phyloP scores from a whole-genome alignment of 1,139 yeast species.

The Kluyveromyces sp. region DNA sequence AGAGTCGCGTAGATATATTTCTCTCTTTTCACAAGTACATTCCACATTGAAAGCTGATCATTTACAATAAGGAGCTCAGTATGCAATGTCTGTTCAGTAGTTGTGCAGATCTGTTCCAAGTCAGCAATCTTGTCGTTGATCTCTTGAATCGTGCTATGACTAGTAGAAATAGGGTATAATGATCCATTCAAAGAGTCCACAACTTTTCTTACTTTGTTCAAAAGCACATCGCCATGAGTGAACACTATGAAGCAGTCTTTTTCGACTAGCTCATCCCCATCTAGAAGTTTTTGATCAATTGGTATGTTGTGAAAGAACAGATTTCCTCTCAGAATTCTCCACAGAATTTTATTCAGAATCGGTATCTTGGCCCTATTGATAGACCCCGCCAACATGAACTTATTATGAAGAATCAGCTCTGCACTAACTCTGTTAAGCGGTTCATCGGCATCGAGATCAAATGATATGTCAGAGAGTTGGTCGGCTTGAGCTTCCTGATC shows the following conservation, averaged over 20 bases:
- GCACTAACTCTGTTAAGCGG: slow-evolving; percentile 11
- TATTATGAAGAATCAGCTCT: slow-evolving; percentile 27
- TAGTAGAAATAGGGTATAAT: slow-evolving; percentile 42
- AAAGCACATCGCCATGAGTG: slow-evolving; percentile 61
- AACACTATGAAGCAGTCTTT: slow-evolving; percentile 61
- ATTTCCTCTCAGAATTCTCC: slow-evolving; percentile 71
- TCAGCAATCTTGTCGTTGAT: slow-evolving; percentile 48
- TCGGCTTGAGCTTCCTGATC: slow-evolving; percentile 21
- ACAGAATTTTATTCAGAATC: slow-evolving; percentile 57
- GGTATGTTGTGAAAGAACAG: slow-evolving; percentile 59
- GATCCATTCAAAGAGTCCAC: slow-evolving; percentile 62
- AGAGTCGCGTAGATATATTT: slow-evolving; percentile 61
- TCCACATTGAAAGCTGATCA: slow-evolving; percentile 60
- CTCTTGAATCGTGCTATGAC: slow-evolving; percentile 34
- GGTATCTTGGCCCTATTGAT: slow-evolving; percentile 54
- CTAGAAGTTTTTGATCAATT: slow-evolving; percentile 39
- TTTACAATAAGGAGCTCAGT: slow-evolving; percentile 66
- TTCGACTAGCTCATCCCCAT: slow-evolving; percentile 37
- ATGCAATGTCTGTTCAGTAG: slow-evolving; percentile 52
- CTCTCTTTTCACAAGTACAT: slow-evolving; percentile 61
- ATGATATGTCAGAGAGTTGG: slow-evolving; percentile 24
- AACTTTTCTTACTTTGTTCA: slow-evolving; percentile 51
- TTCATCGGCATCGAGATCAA: slow-evolving; percentile 20
- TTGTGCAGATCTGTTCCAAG: slow-evolving; percentile 48
- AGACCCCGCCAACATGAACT: slow-evolving; percentile 50